Base-by-base conservation (phyloP, 371 early-diverging fungal genomes). In the Mucor circinelloides region DNA sequence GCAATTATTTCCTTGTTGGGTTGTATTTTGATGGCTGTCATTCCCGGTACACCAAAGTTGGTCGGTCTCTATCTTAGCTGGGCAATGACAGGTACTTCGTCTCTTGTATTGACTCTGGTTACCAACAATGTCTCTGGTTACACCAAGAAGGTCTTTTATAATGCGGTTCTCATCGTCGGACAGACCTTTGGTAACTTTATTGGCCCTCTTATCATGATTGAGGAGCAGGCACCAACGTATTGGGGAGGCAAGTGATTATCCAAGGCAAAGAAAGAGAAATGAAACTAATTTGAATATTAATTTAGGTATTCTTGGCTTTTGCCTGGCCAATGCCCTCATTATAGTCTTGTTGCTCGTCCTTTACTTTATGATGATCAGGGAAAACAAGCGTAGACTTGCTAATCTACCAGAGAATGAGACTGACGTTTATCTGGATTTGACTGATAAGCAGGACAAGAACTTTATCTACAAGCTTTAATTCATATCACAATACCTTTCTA, bases 381-480 rank as follows among this genome's bases (percentile, higher is more conserved):
- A 67, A n/a, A 77, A 77, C 52, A 70, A 63, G 10, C 54, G 57
- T 15, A 71, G 77, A 3, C 9, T 66, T 1, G 62, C 56, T 2
- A 62, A 73, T 21, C 70, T 69, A 7, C 44, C 63, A 7, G 56
- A 25, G 1, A 31, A 57, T 6, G 10, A 36, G 3, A 64, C 63
- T 8, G 72, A 76, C 50, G 64, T 67, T 12, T 60, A 74, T 28
- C 55, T 76, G 9, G 78, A 78, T 60, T 56, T 74, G 13, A 80
- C 83, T 0, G 83, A 82, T 60, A 42, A 34, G 19, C 63, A 76
- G 66, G 77, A 82, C 56, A 61, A 52, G 59, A 80, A 71, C 38
- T 72, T 75, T 42, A 65, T 80, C 15, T 82, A 82, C 60, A 72
- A 72, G 9, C 70, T 81, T 9, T 81, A 72, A 66, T 34, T 34